Base-by-base conservation (phyloP, 164 flowering plant species). In the Dillenia turbinata region DNA sequence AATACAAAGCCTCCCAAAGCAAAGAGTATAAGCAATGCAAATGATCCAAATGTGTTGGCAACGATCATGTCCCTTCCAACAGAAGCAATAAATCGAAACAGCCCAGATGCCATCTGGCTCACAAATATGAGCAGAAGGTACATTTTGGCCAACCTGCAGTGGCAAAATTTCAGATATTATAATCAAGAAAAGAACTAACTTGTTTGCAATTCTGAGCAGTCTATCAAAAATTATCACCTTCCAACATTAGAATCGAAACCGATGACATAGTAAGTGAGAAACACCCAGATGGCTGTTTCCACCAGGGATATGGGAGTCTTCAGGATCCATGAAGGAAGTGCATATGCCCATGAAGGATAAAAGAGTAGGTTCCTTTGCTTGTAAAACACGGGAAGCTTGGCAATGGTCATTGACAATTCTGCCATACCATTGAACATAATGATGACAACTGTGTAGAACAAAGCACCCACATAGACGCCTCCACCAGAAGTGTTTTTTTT, bases 301-400 rank as follows among this genome's bases (percentile, higher is more conserved):
- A 71, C 47, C 40, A 81, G 54, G 12, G 85, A 47, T 16, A 79
- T 56, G 14, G 87, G 83, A 46, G 79, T 75, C 67, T 77, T 81
- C 54, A 83, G 79, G 63, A 83, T 60, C 87, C 87, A 83, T 52
- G 68, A 56, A 12, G 87, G 84, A 8, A 78, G 60, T 33, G 83
- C 63, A 65, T 83, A 83, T 14, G 81, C 81, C 87, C 87, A 83
- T 26, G 87, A 49, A 43, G 85, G 85, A 69, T 47, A 81, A 72
- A 75, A 77, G 47, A 69, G 75, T 12, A 77, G 75, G 64, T 82
- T 81, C 52, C 87, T 66, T 61, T 83, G 87, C 73, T 80, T 83
- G 70, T 76, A 80, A 54, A 83, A 83, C 2, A 80, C 75, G 9
- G 87, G 87, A 69, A 83, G 84, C 68, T 71, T 80, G 8, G 62